phyloP scores from a whole-genome alignment of 2,329 filamentous ascomycete species.

The Xylariaceae sp. region DNA sequence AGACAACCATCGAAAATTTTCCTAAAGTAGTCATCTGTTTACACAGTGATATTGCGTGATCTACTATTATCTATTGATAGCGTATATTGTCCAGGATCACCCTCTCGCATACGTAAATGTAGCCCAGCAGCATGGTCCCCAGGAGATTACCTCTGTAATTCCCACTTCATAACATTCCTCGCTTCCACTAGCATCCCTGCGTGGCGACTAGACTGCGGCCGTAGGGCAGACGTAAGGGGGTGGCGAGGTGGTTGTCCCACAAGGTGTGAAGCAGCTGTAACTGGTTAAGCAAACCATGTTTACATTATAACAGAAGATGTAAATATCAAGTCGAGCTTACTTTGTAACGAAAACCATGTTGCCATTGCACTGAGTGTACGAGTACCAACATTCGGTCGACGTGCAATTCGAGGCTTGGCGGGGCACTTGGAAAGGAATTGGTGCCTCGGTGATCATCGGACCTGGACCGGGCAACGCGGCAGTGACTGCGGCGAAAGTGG shows the following conservation, averaged over 20 bases:
- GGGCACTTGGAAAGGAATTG: background rate
- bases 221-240: conserved; percentile 9
- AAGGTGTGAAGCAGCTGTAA: conserved; percentile 14
- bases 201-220: background rate
- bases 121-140: too few species aligned
- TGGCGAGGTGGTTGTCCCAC: conserved; percentile 10
- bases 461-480: conserved; percentile 1
- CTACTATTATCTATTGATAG: too few species aligned
- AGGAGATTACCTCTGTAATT: too few species aligned
- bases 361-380: conserved; percentile 12
- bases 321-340: conserved; percentile 1
- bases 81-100: too few species aligned
- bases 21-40: too few species aligned
- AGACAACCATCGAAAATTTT: too few species aligned
- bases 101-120: too few species aligned
- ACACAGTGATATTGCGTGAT: too few species aligned
- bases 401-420: background rate
- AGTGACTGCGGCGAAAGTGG: too few species aligned
- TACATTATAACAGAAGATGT: background rate
- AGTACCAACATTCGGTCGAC: conserved; percentile 10
- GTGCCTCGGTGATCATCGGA: background rate
- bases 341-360: conserved; percentile 11
- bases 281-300: background rate
- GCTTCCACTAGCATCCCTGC: background rate
- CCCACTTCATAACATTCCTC: too few species aligned